Evolutionary conservation across 768 basidiomycete species (phyloP), one percentile per base, ranked within the genome.

Genomic region (Saitozyma podzolica): DNA sequence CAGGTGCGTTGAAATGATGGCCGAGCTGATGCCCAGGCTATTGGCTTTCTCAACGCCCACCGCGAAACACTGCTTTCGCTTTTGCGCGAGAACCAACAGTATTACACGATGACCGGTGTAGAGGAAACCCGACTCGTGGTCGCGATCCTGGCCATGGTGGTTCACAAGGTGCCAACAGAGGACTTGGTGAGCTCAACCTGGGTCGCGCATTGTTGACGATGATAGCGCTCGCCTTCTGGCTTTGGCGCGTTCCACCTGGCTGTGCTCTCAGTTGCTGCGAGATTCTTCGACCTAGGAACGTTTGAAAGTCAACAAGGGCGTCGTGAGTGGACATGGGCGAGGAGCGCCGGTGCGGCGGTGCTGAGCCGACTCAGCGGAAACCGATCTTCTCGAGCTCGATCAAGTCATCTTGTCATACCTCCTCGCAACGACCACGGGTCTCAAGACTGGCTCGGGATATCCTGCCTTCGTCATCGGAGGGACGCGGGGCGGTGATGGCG

Each of bases 191-290:
- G 88, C 82, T 13, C 14, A 43, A 10, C 6, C 5, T 16, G 29
- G 6, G n/a, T 7, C 5, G 29, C 1, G 6, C 7, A 2, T 11
- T 47, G 45, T 17, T 47, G 69, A 48, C 42, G 50, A 59, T 50
- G 40, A 58, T 54, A 78, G 72, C 64, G 63, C 29, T 70, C 74
- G 2, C 74, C 80, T 2, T 74, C 90, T 1, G 89, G 90, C 5
- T 95, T 91, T 72, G 94, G 94, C 3, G 86, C 87, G 0, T 84
- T 95, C 51, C 94, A 98, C 72, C 82, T 86, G 1, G 88, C 90
- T 0, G 85, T 94, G 43, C 82, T 93, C 9, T 83, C 84, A 16
- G 81, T 96, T 6, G 86, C 91, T 0, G 87, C 92, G 29, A 84
- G 85, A 66, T 87, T 85, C 70, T 83, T 94, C 17, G 84, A 86